phyloP scores from a whole-genome alignment of 352 stramenopile genomes.

The Phytopythium litorale region DNA sequence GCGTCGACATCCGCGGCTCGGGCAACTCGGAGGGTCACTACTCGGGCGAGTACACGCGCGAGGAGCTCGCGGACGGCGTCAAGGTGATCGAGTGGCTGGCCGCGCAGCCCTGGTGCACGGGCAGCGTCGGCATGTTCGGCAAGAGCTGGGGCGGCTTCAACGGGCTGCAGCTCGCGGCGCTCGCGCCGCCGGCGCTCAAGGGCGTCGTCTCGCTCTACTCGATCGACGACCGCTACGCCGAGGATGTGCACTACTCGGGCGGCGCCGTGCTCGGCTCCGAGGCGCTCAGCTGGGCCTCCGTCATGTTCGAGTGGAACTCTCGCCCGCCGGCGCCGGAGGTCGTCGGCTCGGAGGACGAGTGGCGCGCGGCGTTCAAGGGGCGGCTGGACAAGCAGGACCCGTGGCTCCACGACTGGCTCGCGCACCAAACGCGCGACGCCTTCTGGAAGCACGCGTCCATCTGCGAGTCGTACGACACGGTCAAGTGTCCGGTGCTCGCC shows the following conservation, averaged over 20 bases:
- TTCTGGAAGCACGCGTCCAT: constrained; percentile 50
- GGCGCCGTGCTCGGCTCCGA: constrained; percentile 40
- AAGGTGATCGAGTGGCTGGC: constrained; percentile 44
- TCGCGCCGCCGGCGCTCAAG: constrained; percentile 30
- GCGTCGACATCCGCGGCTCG: constrained; percentile 44
- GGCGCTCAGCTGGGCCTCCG: constrained; percentile 43
- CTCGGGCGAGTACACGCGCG: constrained; percentile 35
- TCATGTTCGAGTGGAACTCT: constrained; percentile 47
- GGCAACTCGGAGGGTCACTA: constrained; percentile 44
- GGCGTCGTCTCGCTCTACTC: constrained; percentile 50
- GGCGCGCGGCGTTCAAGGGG: constrained; percentile 23
- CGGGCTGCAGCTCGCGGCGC: constrained; percentile 38
- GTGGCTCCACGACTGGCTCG: constrained; percentile 47
- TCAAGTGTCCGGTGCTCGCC: constrained; percentile 35
- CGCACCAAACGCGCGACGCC: constrained; percentile 34
- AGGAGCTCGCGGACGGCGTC: constrained; percentile 44
- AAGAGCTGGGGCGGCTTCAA: constrained; percentile 60
- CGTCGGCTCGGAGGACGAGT: constrained; percentile 23
- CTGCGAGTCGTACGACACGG: constrained; percentile 28
- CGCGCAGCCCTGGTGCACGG: constrained; percentile 35
- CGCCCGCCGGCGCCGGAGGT: constrained; percentile 33
- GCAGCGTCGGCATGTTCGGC: constrained; percentile 38
- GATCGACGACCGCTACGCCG: constrained; percentile 48
- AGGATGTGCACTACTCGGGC: constrained; percentile 50
- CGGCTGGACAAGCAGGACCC: constrained; percentile 37